Evolutionary conservation across 2,329 filamentous ascomycete genomes (phyloP), one percentile per base, ranked within the genome.

Genomic region (Botrytis deweyae): DNA sequence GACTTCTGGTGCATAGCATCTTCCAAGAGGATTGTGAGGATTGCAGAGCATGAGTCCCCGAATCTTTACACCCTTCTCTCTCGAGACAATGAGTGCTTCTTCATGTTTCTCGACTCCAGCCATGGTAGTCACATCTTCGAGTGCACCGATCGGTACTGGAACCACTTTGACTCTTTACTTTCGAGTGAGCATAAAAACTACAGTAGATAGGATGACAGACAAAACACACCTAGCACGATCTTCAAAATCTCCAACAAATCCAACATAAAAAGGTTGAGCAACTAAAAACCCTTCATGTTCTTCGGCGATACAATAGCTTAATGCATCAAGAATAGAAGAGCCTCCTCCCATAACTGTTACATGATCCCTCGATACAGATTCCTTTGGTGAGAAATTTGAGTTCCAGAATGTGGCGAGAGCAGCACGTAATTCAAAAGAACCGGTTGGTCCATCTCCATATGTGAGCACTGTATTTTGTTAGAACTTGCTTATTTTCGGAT

Each of bases 211-310:
- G 20, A 46, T 46, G 7, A 9, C 4, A 42, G 18, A 42, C 33
- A 29, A 59, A 22, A 62, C 72, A 42, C 4, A 75, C 74, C 49
- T 61, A 59, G 75, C 67, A 3, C 84, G 78, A 29, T 82, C 78
- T 72, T 82, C 76, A 4, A 84, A 78, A 76, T 88, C 86, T 1
- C 83, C 78, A 25, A 83, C 80, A 70, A 88, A 88, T 20, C 84
- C 82, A 20, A 83, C 83, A 70, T 88, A 88, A 10, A 83, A 80
- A 0, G 86, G 86, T n/a, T 83, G 80, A 38, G 80, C 82, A 8
- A 86, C 78, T 22, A 88, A 76, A 33, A 88, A 83, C 0, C 82
- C 85, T 44, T 87, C 84, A 0, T 82, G 82, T 1, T 80, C 78
- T 61, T 85, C 84, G 16, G 82, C 83, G 1, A 87, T 75, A 14